Evolutionary conservation across 169 alveolate species (phyloP).

Genomic region (Plasmodium gonderi): DNA sequence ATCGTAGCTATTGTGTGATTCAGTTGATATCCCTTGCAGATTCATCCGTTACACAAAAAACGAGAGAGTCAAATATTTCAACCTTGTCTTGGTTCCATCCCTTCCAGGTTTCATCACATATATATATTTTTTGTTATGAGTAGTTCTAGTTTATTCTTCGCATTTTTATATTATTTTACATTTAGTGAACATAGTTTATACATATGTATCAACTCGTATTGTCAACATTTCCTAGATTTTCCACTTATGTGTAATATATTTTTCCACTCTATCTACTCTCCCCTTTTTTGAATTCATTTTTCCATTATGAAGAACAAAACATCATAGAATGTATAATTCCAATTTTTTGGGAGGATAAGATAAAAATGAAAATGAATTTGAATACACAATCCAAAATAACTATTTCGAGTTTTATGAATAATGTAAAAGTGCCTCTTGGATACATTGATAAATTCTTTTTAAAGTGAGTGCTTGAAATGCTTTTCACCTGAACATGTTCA

Average conservation of each 20-base stretch:
- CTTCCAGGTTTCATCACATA: slow-evolving; percentile 16
- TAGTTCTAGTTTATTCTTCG: neutral
- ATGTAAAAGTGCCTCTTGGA: slow-evolving; percentile 13
- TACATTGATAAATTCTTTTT: slow-evolving; percentile 33
- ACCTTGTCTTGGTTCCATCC: slow-evolving; percentile 56
- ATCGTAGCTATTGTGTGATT: slow-evolving; percentile 30
- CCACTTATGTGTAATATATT: too few relatives aligned
- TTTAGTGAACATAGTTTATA: too few relatives aligned
- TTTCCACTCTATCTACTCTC: neutral
- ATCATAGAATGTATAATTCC: slow-evolving; percentile 35
- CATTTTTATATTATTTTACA: too few relatives aligned
- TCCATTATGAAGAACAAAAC: slow-evolving; percentile 6
- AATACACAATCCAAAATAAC: slow-evolving; percentile 15
- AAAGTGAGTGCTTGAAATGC: neutral
- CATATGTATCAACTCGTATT: too few relatives aligned
- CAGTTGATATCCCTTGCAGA: slow-evolving; percentile 57
- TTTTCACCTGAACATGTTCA: too few relatives aligned
- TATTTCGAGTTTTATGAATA: slow-evolving; percentile 20
- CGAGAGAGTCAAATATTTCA: slow-evolving; percentile 2
- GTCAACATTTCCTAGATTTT: too few relatives aligned
- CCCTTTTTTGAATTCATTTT: neutral
- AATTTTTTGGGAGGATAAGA: slow-evolving; percentile 42
- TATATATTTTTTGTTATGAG: too few relatives aligned
- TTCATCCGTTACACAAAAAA: slow-evolving; percentile 30
- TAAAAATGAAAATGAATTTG: neutral